Evolutionary conservation across 2,329 filamentous ascomycete genomes (phyloP).

Genomic region (Aspergillus tanneri): DNA sequence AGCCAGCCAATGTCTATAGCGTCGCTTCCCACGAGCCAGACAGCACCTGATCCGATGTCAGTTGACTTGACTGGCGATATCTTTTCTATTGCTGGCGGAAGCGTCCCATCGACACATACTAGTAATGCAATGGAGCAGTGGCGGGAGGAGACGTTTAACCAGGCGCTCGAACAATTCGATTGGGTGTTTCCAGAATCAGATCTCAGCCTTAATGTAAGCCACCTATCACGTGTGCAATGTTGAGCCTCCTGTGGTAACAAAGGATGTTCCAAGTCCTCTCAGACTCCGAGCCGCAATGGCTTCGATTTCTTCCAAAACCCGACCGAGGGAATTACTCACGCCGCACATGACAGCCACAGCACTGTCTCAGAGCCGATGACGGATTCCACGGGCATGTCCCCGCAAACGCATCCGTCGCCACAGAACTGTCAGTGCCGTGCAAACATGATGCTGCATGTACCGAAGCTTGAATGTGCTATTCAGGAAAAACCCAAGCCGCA

Average conservation of each 20-base stretch:
- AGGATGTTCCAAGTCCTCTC: neutral
- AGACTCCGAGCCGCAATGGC: neutral
- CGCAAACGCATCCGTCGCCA: neutral
- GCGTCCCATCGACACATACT: too few species aligned
- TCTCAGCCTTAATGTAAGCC: constrained; percentile 26
- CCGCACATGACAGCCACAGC: neutral
- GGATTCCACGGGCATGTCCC: neutral
- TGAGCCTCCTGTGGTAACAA: neutral
- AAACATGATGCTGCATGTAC: neutral
- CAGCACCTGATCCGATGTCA: neutral
- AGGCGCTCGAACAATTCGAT: constrained; percentile 13
- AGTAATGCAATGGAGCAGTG: neutral
- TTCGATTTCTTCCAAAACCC: neutral
- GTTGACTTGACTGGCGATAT: neutral
- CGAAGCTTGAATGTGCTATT: neutral
- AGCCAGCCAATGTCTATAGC: neutral
- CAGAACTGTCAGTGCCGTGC: neutral
- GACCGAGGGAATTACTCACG: neutral
- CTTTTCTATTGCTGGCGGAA: neutral
- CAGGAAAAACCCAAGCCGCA: neutral
- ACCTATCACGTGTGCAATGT: neutral
- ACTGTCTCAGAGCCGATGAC: neutral
- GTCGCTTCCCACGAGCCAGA: neutral
- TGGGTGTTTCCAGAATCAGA: constrained; percentile 26
- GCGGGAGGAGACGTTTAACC: constrained; percentile 3